A percentile compares a stretch with the other conserved stretches of the same genome.
These are phyloP conservation scores for Colletotrichum sp. DNA, from an alignment of 2,329 filamentous ascomycete genomes.

Conservation along the genomic window DNA sequence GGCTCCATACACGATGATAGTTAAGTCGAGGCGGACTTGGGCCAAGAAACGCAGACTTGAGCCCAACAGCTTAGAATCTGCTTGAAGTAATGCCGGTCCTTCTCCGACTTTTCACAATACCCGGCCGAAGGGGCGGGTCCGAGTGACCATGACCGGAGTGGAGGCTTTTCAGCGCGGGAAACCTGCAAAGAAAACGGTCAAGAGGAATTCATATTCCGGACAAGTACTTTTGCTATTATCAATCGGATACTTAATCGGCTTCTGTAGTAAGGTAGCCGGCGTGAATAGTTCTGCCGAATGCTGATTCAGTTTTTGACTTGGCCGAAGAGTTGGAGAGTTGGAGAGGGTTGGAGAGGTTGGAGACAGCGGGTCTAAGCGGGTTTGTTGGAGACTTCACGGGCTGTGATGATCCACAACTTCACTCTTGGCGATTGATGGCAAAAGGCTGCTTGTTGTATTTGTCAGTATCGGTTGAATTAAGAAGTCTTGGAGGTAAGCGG, in stretches of 20 bases:
- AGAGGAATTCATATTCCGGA: neutral
- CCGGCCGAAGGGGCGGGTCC: neutral
- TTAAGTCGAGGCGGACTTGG: neutral
- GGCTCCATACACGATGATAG: neutral
- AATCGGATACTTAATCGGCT: neutral
- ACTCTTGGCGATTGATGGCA: neutral
- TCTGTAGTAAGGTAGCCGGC: neutral
- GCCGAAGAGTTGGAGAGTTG: neutral
- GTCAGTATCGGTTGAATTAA: neutral
- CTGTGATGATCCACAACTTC: neutral
- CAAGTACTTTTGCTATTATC: neutral
- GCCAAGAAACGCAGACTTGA: neutral
- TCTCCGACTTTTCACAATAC: neutral
- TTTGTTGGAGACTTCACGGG: neutral
- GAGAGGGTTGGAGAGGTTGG: neutral
- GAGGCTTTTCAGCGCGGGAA: neutral
- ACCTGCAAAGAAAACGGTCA: neutral
- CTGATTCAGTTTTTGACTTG: neutral
- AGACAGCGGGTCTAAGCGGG: neutral
- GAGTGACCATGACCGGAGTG: neutral
- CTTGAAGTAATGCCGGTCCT: neutral
- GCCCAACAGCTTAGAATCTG: neutral
- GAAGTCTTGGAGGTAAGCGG: fast-evolving
- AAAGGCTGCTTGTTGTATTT: neutral
- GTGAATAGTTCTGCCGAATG: neutral